These are phyloP conservation scores for Durotheca rogersii DNA, from an alignment of 495 filamentous ascomycete genomes.

Conservation along the genomic window DNA sequence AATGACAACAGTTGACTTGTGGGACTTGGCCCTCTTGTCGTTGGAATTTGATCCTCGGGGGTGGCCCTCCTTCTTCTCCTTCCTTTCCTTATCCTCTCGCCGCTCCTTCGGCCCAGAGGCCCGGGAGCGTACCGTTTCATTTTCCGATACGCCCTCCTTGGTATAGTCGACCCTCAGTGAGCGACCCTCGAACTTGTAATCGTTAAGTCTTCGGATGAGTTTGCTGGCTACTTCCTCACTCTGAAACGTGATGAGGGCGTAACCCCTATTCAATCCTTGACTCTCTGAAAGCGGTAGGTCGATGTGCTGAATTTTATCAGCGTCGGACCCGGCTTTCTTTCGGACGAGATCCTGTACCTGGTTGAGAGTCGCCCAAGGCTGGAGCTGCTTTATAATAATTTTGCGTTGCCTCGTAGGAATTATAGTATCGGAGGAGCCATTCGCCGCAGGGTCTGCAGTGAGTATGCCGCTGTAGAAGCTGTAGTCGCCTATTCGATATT, in stretches of 20 bases:
- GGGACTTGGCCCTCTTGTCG: constrained; percentile 30
- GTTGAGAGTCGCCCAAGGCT: constrained; percentile 28
- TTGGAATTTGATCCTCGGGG: constrained; percentile 15
- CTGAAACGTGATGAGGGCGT: constrained; percentile 30
- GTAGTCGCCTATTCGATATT: constrained; percentile 22
- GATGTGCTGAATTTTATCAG: constrained; percentile 33
- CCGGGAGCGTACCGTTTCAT: constrained; percentile 16
- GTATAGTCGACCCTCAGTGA: constrained; percentile 29
- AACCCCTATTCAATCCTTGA: constrained; percentile 28
- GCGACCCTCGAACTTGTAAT: constrained; percentile 29
- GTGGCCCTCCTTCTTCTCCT: constrained; percentile 24
- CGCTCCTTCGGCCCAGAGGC: constrained; percentile 25
- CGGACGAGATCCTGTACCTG: constrained; percentile 35
- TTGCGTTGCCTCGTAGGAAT: constrained; percentile 30
- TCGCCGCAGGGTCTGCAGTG: constrained; percentile 3
- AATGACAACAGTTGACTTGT: constrained; percentile 33
- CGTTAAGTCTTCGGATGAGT: constrained; percentile 27
- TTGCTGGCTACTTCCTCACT: constrained; percentile 33
- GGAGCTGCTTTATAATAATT: constrained; percentile 35
- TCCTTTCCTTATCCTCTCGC: constrained; percentile 30
- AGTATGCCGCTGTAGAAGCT: constrained; percentile 13
- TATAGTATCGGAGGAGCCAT: constrained; percentile 12
- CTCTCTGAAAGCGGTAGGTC: constrained; percentile 31
- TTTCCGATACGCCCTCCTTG: constrained; percentile 33
- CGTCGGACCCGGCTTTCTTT: constrained; percentile 30